Evolutionary conservation across 1,284 basidiomycete genomes (phyloP).

Genomic region (Naganishia albida): DNA sequence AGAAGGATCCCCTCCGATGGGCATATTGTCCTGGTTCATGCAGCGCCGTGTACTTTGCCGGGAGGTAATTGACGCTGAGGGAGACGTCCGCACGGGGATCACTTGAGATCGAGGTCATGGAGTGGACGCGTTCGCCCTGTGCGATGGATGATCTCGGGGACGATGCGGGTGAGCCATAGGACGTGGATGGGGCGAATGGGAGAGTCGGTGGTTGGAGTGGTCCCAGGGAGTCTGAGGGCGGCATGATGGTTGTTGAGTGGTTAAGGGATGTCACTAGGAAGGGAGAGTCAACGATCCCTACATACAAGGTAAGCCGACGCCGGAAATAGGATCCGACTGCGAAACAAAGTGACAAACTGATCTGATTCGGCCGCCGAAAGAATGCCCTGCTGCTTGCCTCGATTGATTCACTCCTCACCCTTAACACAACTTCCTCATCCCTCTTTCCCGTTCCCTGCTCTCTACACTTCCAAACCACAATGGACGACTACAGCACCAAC

Average conservation of each 20-base stretch:
- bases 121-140: neutral
- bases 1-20: conserved; percentile 41
- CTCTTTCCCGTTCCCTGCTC: neutral
- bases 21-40: conserved; percentile 56
- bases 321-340: neutral
- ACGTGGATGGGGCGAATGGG: conserved; percentile 6
- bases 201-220: conserved; percentile 20
- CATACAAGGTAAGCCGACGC: neutral
- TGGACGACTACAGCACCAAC: conserved; percentile 54
- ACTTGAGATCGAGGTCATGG: neutral
- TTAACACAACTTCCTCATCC: neutral
- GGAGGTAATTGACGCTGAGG: conserved; percentile 60
- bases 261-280: too few species aligned
- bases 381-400: neutral
- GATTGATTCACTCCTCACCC: neutral
- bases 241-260: neutral
- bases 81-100: neutral
- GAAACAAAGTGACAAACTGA: neutral
- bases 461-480: conserved; percentile 23
- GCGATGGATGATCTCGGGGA: conserved; percentile 11
- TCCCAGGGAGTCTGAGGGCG: neutral
- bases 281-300: too few species aligned
- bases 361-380: neutral
- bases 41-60: conserved; percentile 63
- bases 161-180: neutral